Evolutionary conservation across 305 asterid genomes (phyloP), one percentile per base, ranked within the genome.

Genomic region (Fraxinus sp.): DNA sequence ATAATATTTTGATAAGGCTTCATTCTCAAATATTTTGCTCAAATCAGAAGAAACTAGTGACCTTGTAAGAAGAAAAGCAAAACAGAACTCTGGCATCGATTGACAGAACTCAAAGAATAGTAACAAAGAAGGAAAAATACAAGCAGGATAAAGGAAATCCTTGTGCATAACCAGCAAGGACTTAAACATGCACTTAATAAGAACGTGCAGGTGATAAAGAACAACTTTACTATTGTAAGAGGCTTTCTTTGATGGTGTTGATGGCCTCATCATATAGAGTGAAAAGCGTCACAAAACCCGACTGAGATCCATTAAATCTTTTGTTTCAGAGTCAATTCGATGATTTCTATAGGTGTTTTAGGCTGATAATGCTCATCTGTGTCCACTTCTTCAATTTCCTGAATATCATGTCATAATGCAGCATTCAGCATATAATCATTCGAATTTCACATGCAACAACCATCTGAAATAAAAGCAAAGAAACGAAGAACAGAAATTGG

Each of bases 371-470:
- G 99, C 79, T 93, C 94, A 70, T 96, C 99, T 0, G 97, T 94
- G 86, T 94, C 97, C 16, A 84, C 98, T 86, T 94, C 97, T 86
- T 94, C 97, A 77, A 96, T 96, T 90, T 94, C 99, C 99, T 94
- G 89, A 77, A 86, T 83, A 33, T 52, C 71, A 82, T 46, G 30
- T 20, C 30, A 55, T 5, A 52, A 26, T 16, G 37, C 80, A 32
- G 59, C 70, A 62, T 59, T 62, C 10, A 24, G 71, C 30, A 2
- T 8, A 62, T 22, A 62, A 22, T 62, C 30, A 22, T 22, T 62
- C 13, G 30, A 62, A 62, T 62, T 62, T 62, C 30, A 62, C 28
- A 62, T 62, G 30, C 22, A 55, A n/a, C 66, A 1, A 4, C 2
- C 20, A 5, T 16, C 66, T n/a, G 66, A 55, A 55, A 55, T 55